Evolutionary conservation across 108 stramenopile species (phyloP), one percentile per base, ranked within the genome.

Genomic region (Nitzschia putrida): DNA sequence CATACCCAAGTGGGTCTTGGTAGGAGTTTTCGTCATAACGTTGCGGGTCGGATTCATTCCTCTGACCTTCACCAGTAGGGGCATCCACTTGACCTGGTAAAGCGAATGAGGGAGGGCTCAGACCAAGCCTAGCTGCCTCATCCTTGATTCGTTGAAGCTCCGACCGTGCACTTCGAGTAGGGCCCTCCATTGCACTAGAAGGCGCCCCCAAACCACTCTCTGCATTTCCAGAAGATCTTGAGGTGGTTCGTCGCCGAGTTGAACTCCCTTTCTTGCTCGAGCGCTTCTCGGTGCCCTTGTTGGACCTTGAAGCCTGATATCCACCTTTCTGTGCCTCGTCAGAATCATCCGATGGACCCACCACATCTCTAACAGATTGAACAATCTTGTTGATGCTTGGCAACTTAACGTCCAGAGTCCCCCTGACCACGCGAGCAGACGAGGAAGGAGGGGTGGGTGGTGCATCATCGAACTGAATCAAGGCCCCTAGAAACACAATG

Each of bases 401-500:
- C 41, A 93, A 69, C 40, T 87, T 88, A 16, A 85, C 68, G 41
- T 88, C 85, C 43, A 87, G 54, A 22, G 79, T 81, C 12, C 86
- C 84, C 47, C 71, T 63, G 55, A 90, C 88, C 8, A 83, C 86
- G 8, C 74, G 64, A 0, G 84, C 78, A 52, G 85, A 85, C 13
- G 72, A 72, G 6, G 89, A 86, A 5, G 92, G 92, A 23, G 92
- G 92, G 21, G 93, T 94, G 9, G 93, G 93, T 7, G 92, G 93
- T 12, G 93, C 93, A 72, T 94, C 93, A 54, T 94, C 90, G 71
- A 94, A 94, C 55, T 94, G 93, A 40, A 94, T 61, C 43, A 88
- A 77, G 3, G 81, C 79, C 25, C 93, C 93, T 20, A 94, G 59
- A 56, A 94, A 92, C 1, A 83, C 69, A 22, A 93, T 49, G 0